Percentiles rank a stretch among this genome's conserved stretches.
Conservation (phyloP, 371 early-diverging fungal genomes). For the Mucor piriformis region DNA sequence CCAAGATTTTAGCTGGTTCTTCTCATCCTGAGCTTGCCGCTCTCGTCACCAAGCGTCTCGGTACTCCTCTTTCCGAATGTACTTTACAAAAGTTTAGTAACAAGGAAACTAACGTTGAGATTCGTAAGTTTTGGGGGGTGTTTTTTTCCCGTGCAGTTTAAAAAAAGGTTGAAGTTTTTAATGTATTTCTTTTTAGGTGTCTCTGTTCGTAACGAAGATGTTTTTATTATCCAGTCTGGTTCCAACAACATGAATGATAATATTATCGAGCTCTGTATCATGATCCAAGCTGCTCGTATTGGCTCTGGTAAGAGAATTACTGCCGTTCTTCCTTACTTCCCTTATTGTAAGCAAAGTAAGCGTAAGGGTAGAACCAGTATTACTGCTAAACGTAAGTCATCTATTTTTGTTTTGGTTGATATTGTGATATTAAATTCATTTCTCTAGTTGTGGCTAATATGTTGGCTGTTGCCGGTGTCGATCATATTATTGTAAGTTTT, state of each 20-base stretch:
- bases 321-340: conserved; percentile 93
- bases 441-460: conserved; percentile 91
- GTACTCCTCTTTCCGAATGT: conserved; percentile 76
- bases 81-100: conserved; percentile 78
- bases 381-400: conserved; percentile 81
- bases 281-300: conserved; percentile 93
- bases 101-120: conserved; percentile 72
- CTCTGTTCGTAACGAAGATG: conserved; percentile 94
- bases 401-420: not conserved
- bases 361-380: conserved; percentile 97
- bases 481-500: conserved; percentile 84
- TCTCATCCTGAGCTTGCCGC: conserved; percentile 91
- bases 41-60: conserved; percentile 80
- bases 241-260: conserved; percentile 91
- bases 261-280: conserved; percentile 94
- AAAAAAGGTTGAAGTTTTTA: not conserved
- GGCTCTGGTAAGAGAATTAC: conserved; percentile 89
- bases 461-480: conserved; percentile 93
- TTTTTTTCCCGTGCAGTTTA: not conserved
- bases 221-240: conserved; percentile 96
- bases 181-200: conserved; percentile 59
- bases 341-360: conserved; percentile 96
- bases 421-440: not conserved
- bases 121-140: conserved; percentile 52
- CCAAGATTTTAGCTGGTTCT: conserved; percentile 91